A percentile compares a stretch with the other conserved stretches of the same genome.
These are phyloP conservation scores for Vanilla planifolia DNA, from an alignment of 106 monocot species.

Conservation along the genomic window DNA sequence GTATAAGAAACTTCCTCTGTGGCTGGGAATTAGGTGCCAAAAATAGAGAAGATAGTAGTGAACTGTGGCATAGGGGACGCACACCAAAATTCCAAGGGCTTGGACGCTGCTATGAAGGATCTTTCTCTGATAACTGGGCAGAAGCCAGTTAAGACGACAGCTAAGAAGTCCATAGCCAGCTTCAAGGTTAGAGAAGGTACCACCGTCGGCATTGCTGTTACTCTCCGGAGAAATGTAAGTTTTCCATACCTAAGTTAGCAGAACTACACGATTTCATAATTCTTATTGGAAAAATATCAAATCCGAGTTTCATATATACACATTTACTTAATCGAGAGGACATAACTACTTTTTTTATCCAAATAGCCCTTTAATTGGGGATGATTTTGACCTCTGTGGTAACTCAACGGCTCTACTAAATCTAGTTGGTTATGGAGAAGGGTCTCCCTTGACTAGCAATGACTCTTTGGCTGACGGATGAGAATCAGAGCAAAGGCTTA, in stretches of 20 bases:
- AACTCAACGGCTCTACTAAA: too few species aligned
- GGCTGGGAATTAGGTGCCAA: conserved; percentile 52
- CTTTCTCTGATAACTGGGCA: conserved; percentile 74
- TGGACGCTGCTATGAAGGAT: conserved; percentile 80
- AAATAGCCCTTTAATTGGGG: too few species aligned
- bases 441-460: too few species aligned
- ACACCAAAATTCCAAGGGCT: conserved; percentile 79
- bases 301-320: too few species aligned
- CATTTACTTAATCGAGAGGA: too few species aligned
- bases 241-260: not conserved
- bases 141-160: conserved; percentile 80
- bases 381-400: too few species aligned
- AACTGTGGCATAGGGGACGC: conserved; percentile 96
- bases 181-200: conserved; percentile 86
- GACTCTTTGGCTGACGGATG: too few species aligned
- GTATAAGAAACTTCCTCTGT: not conserved
- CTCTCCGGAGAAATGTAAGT: conserved; percentile 77
- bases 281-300: too few species aligned
- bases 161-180: conserved; percentile 65
- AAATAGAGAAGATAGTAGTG: conserved; percentile 87
- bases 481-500: too few species aligned
- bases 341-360: too few species aligned
- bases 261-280: too few species aligned
- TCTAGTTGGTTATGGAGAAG: too few species aligned
- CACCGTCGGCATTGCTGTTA: conserved; percentile 80